Percentiles rank a stretch among this genome's conserved stretches.
Conservation (phyloP, 768 basidiomycete genomes). For the Tricholoma bakamatsutake region DNA sequence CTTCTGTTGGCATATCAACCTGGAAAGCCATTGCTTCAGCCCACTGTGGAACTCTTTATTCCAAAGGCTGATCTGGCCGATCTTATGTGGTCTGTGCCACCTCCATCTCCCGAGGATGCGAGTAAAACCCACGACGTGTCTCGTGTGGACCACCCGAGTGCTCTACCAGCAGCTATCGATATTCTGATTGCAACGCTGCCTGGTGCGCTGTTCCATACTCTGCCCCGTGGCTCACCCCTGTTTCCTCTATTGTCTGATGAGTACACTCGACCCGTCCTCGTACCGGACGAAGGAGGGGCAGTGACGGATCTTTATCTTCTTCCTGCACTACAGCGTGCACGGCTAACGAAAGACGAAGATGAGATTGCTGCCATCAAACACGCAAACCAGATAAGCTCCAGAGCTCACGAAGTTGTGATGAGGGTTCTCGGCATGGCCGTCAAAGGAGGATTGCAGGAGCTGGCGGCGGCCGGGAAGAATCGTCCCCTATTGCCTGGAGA, state of each 20-base stretch:
- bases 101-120: conserved; percentile 55
- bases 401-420: conserved; percentile 92
- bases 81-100: conserved; percentile 87
- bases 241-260: conserved; percentile 46
- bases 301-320: conserved; percentile 64
- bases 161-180: conserved; percentile 40
- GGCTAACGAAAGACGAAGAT: conserved; percentile 67
- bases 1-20: conserved; percentile 55
- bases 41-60: conserved; percentile 65
- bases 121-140: conserved; percentile 53
- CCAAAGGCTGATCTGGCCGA: conserved; percentile 68
- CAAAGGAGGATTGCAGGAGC: conserved; percentile 45
- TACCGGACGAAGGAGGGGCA: conserved; percentile 26
- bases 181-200: conserved; percentile 43
- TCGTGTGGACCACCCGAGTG: conserved; percentile 42
- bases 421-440: conserved; percentile 76
- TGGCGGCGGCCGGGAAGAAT: conserved; percentile 36
- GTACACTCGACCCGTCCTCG: conserved; percentile 32
- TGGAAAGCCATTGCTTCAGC: conserved; percentile 36
- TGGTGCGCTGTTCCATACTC: conserved; percentile 58
- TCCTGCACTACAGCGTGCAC: conserved; percentile 70
- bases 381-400: conserved; percentile 82
- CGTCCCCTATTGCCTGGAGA: conserved; percentile 63
- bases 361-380: conserved; percentile 74
- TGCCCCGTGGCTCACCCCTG: conserved; percentile 45